Evolutionary conservation across 2,329 filamentous ascomycete species (phyloP).

Genomic region (Chaetomium sp.): DNA sequence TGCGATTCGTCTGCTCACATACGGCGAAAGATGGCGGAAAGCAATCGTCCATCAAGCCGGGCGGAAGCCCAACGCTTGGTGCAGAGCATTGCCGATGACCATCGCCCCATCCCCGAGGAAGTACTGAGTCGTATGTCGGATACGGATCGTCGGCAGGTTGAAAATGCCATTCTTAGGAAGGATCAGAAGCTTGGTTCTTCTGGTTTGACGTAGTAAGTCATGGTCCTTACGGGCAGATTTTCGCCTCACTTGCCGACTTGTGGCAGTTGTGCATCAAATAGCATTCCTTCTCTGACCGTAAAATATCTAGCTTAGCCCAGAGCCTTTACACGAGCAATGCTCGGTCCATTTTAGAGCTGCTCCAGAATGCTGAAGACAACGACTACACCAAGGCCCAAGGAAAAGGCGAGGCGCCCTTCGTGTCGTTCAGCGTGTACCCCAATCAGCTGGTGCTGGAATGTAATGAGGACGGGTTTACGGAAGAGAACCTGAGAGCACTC

Average conservation of each 20-base stretch:
- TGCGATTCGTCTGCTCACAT: neutral
- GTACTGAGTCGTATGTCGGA: slow-evolving; percentile 8
- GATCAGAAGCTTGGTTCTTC: slow-evolving; percentile 3
- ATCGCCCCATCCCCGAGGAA: slow-evolving; percentile 5
- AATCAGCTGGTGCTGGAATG: slow-evolving; percentile 40
- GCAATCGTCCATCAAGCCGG: slow-evolving; percentile 2
- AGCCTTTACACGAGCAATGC: slow-evolving; percentile 38
- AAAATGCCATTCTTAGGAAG: slow-evolving; percentile 7
- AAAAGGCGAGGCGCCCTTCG: slow-evolving; percentile 24
- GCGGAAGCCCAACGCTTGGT: slow-evolving; percentile 6
- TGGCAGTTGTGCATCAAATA: slow-evolving; percentile 5
- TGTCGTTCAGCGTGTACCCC: slow-evolving; percentile 32
- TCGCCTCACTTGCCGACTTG: neutral
- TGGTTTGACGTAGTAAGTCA: slow-evolving; percentile 9
- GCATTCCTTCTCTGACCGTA: slow-evolving; percentile 2
- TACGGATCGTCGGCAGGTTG: slow-evolving; percentile 4
- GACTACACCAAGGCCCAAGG: slow-evolving; percentile 17
- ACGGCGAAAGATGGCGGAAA: slow-evolving; percentile 4
- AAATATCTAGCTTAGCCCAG: slow-evolving; percentile 32
- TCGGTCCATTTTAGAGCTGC: slow-evolving; percentile 46
- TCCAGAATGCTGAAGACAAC: slow-evolving; percentile 48
- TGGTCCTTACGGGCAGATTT: neutral
- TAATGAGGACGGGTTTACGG: slow-evolving; percentile 43
- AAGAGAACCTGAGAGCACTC: slow-evolving; percentile 38
- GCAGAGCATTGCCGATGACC: slow-evolving; percentile 7